Conservation (phyloP, 768 basidiomycete genomes). For the Infundibulicybe gibba region DNA sequence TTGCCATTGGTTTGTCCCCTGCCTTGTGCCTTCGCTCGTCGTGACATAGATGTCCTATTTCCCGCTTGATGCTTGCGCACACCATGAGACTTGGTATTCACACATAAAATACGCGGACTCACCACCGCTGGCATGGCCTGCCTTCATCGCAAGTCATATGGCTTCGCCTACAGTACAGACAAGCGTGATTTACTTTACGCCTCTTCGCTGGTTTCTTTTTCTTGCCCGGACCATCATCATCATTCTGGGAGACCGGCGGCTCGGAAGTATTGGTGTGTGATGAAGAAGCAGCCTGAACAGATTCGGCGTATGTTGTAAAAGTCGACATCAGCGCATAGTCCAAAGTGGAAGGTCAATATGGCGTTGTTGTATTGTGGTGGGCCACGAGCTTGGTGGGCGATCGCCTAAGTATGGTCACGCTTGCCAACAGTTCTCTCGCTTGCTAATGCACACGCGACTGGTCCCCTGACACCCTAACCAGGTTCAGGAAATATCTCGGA, state of each 20-base stretch:
- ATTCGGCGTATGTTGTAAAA: conserved; percentile 6
- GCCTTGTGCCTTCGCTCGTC: conserved; percentile 71
- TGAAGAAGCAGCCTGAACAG: conserved; percentile 1
- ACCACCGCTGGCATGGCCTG: conserved; percentile 92
- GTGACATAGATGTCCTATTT: conserved; percentile 92
- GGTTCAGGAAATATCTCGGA: no score
- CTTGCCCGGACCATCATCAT: conserved; percentile 28
- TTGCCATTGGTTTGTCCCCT: conserved; percentile 35
- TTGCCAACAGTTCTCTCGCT: no score
- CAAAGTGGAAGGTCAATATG: not conserved
- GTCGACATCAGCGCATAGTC: conserved; percentile 5
- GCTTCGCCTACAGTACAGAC: conserved; percentile 88
- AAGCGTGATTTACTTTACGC: conserved; percentile 89
- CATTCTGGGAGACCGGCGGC: conserved; percentile 11
- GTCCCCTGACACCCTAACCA: no score
- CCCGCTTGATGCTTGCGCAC: conserved; percentile 78
- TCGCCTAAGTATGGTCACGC: no score
- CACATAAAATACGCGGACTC: conserved; percentile 25
- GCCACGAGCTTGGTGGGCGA: no score
- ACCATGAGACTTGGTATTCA: not conserved
- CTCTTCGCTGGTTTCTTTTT: conserved; percentile 60
- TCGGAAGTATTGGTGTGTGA: not conserved
- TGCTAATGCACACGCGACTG: no score
- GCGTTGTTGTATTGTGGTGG: no score
- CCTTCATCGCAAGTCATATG: conserved; percentile 93